Evolutionary conservation across 495 filamentous ascomycete genomes (phyloP).

Genomic region (Elasticomyces elasticus): DNA sequence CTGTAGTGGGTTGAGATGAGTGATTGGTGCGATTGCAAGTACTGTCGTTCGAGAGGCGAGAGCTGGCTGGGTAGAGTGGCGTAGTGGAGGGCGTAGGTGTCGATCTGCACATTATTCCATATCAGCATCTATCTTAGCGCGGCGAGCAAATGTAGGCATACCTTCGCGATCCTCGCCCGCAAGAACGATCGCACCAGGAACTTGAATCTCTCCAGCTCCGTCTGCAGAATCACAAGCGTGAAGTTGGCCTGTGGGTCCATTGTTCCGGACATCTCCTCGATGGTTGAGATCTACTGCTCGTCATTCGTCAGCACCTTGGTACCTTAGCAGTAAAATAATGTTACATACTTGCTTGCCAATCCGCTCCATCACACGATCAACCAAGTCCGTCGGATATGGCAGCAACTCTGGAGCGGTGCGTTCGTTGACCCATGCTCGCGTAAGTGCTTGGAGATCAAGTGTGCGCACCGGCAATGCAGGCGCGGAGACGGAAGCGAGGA

Average conservation of each 20-base stretch:
- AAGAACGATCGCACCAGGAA: constrained; percentile 80
- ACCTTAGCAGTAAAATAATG: not conserved
- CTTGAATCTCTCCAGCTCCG: constrained; percentile 87
- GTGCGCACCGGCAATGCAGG: constrained; percentile 48
- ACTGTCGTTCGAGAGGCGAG: constrained; percentile 62
- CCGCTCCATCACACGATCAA: constrained; percentile 69
- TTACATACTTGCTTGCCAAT: constrained; percentile 54
- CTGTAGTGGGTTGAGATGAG: constrained; percentile 74
- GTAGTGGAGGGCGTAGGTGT: constrained; percentile 56
- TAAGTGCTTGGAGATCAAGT: constrained; percentile 76
- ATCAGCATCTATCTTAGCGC: too few relatives aligned
- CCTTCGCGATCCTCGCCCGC: constrained; percentile 76
- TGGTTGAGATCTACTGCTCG: constrained; percentile 34
- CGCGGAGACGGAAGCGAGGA: constrained; percentile 69
- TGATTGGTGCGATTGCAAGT: constrained; percentile 70
- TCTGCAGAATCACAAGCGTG: constrained; percentile 86
- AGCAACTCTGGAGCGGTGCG: constrained; percentile 77
- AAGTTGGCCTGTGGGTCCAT: constrained; percentile 85
- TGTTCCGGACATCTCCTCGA: constrained; percentile 45
- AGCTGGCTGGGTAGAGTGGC: constrained; percentile 43
- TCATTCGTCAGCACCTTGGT: not conserved
- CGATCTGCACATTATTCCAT: too few relatives aligned
- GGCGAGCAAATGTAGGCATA: too few relatives aligned
- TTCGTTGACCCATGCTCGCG: constrained; percentile 87
- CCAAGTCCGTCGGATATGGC: constrained; percentile 52